Evolutionary conservation across 140 eudicot genomes (phyloP).

Genomic region (Oenanthe javanica): DNA sequence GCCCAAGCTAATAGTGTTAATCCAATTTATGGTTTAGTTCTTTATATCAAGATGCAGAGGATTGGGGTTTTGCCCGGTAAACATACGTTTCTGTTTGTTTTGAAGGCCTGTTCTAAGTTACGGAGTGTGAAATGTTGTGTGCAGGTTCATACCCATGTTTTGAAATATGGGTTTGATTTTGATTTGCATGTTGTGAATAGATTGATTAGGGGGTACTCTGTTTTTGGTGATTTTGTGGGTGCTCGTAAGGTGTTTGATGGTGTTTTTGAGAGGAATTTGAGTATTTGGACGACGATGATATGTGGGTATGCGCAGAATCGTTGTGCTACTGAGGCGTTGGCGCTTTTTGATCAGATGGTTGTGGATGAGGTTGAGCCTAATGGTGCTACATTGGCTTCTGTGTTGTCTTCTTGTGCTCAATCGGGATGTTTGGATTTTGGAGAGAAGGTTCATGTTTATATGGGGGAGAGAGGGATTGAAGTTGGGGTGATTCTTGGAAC

Average conservation of each 20-base stretch:
- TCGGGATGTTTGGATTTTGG: constrained; percentile 70
- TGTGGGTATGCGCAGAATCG: constrained; percentile 73
- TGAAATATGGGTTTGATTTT: constrained; percentile 49
- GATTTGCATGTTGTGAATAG: constrained; percentile 70
- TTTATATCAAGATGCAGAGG: constrained; percentile 46
- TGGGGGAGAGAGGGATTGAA: constrained; percentile 42
- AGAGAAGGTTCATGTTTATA: constrained; percentile 53
- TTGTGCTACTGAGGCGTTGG: constrained; percentile 37
- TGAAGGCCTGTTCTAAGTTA: constrained; percentile 54
- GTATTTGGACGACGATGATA: constrained; percentile 78
- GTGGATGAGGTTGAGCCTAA: constrained; percentile 46
- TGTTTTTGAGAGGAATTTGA: constrained; percentile 40
- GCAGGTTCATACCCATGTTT: constrained; percentile 54
- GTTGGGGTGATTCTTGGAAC: constrained; percentile 69
- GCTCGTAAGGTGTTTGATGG: constrained; percentile 77
- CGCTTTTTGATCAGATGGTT: constrained; percentile 48
- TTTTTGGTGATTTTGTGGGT: constrained; percentile 25
- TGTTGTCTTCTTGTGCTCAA: constrained; percentile 77
- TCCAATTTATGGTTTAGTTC: constrained; percentile 41
- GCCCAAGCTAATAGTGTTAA: constrained; percentile 45
- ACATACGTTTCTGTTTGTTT: constrained; percentile 74
- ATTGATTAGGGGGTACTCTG: constrained; percentile 47
- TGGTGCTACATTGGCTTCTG: constrained; percentile 64
- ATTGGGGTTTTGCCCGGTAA: constrained; percentile 51
- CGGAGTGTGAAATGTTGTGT: constrained; percentile 20